Base-by-base conservation (phyloP, 2,329 filamentous ascomycete species). In the Colletotrichum sp. region DNA sequence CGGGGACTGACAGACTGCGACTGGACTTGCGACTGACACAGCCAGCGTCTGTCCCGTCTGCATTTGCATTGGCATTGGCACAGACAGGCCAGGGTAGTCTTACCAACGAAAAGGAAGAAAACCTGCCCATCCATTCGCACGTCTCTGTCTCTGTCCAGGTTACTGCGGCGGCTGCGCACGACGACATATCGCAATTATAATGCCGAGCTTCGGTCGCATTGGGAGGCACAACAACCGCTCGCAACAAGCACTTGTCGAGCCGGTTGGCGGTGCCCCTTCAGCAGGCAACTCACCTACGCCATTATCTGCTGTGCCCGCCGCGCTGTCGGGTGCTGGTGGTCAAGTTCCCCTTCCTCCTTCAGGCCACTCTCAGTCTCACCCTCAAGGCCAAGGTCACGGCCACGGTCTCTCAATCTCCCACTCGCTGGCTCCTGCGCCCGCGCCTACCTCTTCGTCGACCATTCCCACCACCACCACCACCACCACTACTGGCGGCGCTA, bases 221-320 rank as follows among this genome's bases (percentile, higher is more conserved):
- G 86, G 88, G 82, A 90, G 86, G 86, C 87, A 90, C 83, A 88
- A 86, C 86, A 90, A 90, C 81, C 89, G 89, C 80, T 90, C 90
- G 82, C 90, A 91, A 85, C 89, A 90, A 81, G 87, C 88, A 78
- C 86, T 91, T 80, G 84, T 85, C 80, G 89, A 89, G 81, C 82
- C 84, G 84, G 82, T 79, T 84, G 81, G 77, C 83, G 80, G 71
- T 74, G 73, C 80, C 80, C 57, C 82, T 79, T 59, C 78, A 78
- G 36, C 77, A 76, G 12, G 77, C 75, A 30, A 34, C 16, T 34
- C 22, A 39, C 60, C 30, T 64, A 34, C 60, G 60, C 30, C 60
- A 24, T n/a, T 34, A 64, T 57, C 78, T 79, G 28, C 39, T 44
- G 39, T 44, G 39, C 18, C 76, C 34, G 28, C 75, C 75, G 28